Evolutionary conservation across 192 early-diverging fungal species (phyloP).

Genomic region (Allomyces macrogynus): DNA sequence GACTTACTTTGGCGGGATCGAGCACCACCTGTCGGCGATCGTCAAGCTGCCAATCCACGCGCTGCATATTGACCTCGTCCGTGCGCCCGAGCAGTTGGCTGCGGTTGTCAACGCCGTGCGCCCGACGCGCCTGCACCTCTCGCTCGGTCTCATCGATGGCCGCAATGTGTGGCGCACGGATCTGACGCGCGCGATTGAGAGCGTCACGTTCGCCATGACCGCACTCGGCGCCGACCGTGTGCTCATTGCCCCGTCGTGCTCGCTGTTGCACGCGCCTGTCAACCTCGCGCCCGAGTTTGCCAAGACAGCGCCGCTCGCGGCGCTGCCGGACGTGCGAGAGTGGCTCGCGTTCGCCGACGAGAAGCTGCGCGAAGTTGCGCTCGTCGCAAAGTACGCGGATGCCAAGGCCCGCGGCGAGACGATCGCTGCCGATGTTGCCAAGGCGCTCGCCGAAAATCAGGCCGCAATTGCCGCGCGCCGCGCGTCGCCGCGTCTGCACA

Average conservation of each 20-base stretch:
- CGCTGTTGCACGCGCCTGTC: constrained; percentile 80
- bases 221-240: constrained; percentile 51
- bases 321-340: constrained; percentile 57
- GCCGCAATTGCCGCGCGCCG: constrained; percentile 44
- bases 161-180: constrained; percentile 97
- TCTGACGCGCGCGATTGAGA: constrained; percentile 44
- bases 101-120: background rate
- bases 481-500: constrained; percentile 59
- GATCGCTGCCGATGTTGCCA: constrained; percentile 35
- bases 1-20: constrained; percentile 83
- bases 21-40: constrained; percentile 46
- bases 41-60: constrained; percentile 57
- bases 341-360: constrained; percentile 90
- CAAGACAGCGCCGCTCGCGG: constrained; percentile 44
- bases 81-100: constrained; percentile 31
- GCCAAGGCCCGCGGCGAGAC: constrained; percentile 24
- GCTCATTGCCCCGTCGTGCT: constrained; percentile 77
- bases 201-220: constrained; percentile 41
- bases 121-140: constrained; percentile 42
- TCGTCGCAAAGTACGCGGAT: constrained; percentile 32
- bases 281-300: constrained; percentile 33
- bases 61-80: constrained; percentile 80
- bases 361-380: constrained; percentile 67
- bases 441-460: constrained; percentile 47
- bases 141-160: constrained; percentile 86